Evolutionary conservation across 2,329 filamentous ascomycete genomes (phyloP), one percentile per base, ranked within the genome.

Genomic region (Cytospora leucostoma): DNA sequence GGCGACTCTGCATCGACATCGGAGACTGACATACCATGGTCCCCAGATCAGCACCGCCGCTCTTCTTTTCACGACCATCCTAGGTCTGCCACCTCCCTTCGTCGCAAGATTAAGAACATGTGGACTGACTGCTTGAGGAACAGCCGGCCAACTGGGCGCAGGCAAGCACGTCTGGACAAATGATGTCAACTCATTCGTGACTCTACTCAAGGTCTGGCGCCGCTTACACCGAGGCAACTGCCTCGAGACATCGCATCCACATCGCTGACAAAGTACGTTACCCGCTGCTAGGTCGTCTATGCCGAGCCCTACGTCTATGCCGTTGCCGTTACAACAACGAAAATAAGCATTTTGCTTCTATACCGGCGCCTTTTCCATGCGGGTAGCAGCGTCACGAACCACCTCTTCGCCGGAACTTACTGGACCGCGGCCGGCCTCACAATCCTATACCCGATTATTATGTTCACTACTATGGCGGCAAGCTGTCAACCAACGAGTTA

Each of bases 331-430:
- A 70, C 71, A 11, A 70, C 71, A 21, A 74, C 71, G 7, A 73
- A 73, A 59, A 58, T 71, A 40, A 73, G 72, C 33, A 73, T 75
- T 19, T 52, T 74, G 7, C 57, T 74, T 21, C 71, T 74, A 63
- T 75, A 75, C 52, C 69, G 69, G 27, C 71, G 72, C 11, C 62
- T 75, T 10, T 74, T 75, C 58, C 67, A 72, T 33, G 65, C 71
- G n/a, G 69, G 67, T 5, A 67, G 67, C n/a, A 62, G 68, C 53
- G 68, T 72, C 47, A 67, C 70, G 17, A 63, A 70, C 34, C 66
- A 67, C 17, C 64, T 72, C 21, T 66, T 32, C 7, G 62, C 68
- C 51, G 69, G 69, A 15, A 54, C 66, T 1, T 69, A 63, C 53
- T 65, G 74, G n/a, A 68, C 68, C 10, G 19, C 68, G n/a, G 15